phyloP scores from a whole-genome alignment of 148 eudicot genomes.

The Gaultheria prostrata region DNA sequence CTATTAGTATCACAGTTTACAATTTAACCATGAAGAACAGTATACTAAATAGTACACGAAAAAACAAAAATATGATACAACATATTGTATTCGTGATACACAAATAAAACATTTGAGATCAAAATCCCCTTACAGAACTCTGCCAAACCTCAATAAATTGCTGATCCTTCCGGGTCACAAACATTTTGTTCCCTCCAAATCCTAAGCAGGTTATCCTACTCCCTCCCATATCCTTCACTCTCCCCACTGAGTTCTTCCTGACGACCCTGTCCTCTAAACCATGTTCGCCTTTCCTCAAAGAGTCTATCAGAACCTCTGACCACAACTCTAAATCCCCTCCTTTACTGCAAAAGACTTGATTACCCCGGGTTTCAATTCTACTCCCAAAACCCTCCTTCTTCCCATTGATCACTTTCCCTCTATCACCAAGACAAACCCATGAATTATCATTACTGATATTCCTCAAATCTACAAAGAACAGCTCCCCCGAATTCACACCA shows the following conservation, averaged over 20 bases:
- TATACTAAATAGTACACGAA: background rate
- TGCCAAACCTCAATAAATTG: conserved; percentile 91
- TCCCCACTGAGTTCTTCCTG: conserved; percentile 74
- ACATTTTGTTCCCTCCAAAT: conserved; percentile 95
- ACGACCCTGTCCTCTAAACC: conserved; percentile 48
- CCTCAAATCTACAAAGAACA: conserved; percentile 68
- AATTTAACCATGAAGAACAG: background rate
- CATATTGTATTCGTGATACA: background rate
- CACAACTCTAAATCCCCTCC: conserved; percentile 78
- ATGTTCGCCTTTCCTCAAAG: conserved; percentile 24
- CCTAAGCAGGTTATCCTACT: conserved; percentile 51
- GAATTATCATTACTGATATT: conserved; percentile 37
- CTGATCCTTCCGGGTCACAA: conserved; percentile 74
- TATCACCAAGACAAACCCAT: conserved; percentile 81
- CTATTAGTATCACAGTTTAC: background rate
- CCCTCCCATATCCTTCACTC: conserved; percentile 62
- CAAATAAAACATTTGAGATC: conserved; percentile 10
- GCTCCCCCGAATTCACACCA: conserved; percentile 83
- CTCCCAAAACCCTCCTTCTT: conserved; percentile 84
- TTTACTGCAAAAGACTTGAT: conserved; percentile 62
- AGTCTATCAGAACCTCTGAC: conserved; percentile 56
- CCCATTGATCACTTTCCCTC: conserved; percentile 40
- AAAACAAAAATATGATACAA: background rate
- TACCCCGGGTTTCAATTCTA: conserved; percentile 66
- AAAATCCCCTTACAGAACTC: conserved; percentile 43